phyloP scores from a whole-genome alignment of 768 basidiomycete genomes.

The Calocybe indica region DNA sequence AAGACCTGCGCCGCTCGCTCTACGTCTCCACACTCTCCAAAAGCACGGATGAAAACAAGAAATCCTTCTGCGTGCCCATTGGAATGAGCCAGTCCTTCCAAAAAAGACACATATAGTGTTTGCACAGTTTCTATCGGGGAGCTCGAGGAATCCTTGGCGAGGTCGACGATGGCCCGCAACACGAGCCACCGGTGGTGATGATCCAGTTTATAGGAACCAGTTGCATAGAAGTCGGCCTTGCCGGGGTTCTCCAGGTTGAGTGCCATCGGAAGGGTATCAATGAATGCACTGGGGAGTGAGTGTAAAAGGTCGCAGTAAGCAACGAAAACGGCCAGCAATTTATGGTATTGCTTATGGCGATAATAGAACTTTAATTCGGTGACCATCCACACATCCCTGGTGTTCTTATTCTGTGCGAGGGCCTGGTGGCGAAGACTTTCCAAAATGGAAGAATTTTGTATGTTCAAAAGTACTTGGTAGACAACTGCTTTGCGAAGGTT shows the following conservation, averaged over 20 bases:
- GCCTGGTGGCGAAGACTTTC: too few species aligned
- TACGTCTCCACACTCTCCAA: conserved; percentile 8
- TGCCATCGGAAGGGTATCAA: neutral
- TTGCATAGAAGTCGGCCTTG: neutral
- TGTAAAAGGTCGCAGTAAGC: too few species aligned
- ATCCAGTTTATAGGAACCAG: neutral
- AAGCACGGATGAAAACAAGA: conserved; percentile 8
- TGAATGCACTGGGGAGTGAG: neutral
- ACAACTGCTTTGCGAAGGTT: too few species aligned
- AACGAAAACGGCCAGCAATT: too few species aligned
- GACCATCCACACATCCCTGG: too few species aligned
- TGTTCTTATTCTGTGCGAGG: too few species aligned
- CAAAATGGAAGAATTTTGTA: too few species aligned
- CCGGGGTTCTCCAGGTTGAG: neutral
- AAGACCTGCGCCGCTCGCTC: conserved; percentile 9
- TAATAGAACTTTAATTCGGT: too few species aligned
- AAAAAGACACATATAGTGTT: conserved; percentile 8
- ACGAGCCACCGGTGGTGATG: conserved; percentile 8
- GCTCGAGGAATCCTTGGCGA: neutral
- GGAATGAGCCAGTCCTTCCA: neutral
- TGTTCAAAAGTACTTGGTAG: too few species aligned
- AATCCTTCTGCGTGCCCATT: conserved; percentile 2
- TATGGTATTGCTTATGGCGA: too few species aligned
- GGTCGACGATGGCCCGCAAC: conserved; percentile 8
- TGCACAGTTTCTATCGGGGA: conserved; percentile 6